Percentiles rank a stretch among this genome's conserved stretches.
These are phyloP conservation scores for Acephala macrosclerotiorum DNA, from an alignment of 2,329 filamentous ascomycete species.

Conservation along the genomic window DNA sequence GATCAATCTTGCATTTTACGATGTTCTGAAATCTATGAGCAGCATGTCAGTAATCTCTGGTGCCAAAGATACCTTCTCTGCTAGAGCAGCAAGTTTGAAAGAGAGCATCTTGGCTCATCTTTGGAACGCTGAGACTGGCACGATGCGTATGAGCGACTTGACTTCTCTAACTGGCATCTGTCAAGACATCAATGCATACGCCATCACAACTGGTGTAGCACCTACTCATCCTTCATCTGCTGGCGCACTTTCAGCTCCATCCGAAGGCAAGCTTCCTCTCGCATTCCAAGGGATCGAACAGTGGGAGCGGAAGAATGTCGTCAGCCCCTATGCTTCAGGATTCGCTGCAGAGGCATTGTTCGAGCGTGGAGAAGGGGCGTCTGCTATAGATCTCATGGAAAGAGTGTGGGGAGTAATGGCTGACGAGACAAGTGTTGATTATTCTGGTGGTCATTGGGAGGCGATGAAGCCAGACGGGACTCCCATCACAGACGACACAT, in stretches of 20 bases:
- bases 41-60: constrained; percentile 22
- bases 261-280: constrained; percentile 20
- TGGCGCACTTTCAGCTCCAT: constrained; percentile 20
- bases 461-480: constrained; percentile 32
- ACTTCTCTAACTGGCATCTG: constrained; percentile 26
- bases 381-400: constrained; percentile 30
- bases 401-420: constrained; percentile 35
- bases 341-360: constrained; percentile 35
- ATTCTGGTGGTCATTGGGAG: constrained; percentile 38
- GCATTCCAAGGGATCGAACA: constrained; percentile 29
- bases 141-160: constrained; percentile 30
- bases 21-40: constrained; percentile 34
- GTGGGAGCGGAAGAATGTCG: constrained; percentile 29
- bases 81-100: constrained; percentile 27
- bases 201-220: constrained; percentile 27
- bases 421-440: constrained; percentile 29
- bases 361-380: constrained; percentile 15
- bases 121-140: constrained; percentile 28
- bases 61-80: constrained; percentile 21
- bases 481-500: constrained; percentile 31
- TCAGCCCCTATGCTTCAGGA: constrained; percentile 36
- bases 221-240: constrained; percentile 18
- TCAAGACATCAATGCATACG: constrained; percentile 36
- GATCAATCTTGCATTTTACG: constrained; percentile 36
- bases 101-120: constrained; percentile 29